A percentile compares a stretch with the other conserved stretches of the same genome.
phyloP scores from a whole-genome alignment of 2,329 filamentous ascomycete genomes.

The Aspergillus sp. region DNA sequence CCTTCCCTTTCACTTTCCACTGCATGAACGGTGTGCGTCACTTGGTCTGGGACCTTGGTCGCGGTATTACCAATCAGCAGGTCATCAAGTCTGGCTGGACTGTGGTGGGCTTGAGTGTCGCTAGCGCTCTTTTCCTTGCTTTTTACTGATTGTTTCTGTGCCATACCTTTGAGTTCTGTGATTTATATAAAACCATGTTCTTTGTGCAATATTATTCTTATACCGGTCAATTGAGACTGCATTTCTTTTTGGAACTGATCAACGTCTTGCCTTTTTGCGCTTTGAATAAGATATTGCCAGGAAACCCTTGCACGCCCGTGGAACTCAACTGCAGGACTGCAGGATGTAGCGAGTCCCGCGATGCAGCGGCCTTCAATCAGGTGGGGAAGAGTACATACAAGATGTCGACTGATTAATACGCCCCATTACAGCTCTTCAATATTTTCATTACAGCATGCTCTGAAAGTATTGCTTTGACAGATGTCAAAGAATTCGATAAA shows the following conservation, averaged over 20 bases:
- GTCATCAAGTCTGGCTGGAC: slow-evolving; percentile 66
- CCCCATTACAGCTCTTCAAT: too few species aligned
- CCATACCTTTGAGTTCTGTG: slow-evolving; percentile 33
- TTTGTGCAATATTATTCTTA: slow-evolving; percentile 23
- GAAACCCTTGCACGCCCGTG: background rate
- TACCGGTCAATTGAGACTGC: slow-evolving; percentile 22
- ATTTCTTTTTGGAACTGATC: slow-evolving; percentile 14
- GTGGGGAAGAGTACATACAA: background rate
- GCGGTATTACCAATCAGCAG: slow-evolving; percentile 61
- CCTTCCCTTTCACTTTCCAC: slow-evolving; percentile 69
- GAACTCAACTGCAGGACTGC: background rate
- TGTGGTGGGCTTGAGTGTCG: slow-evolving; percentile 57
- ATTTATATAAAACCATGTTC: slow-evolving; percentile 28
- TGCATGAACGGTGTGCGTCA: slow-evolving; percentile 68
- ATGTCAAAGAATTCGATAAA: background rate
- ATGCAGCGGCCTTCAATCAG: background rate
- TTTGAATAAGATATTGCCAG: background rate
- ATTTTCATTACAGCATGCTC: background rate
- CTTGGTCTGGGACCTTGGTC: slow-evolving; percentile 68
- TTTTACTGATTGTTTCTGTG: slow-evolving; percentile 38
- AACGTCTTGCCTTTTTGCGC: slow-evolving; percentile 5
- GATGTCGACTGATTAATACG: background rate
- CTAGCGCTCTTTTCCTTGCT: slow-evolving; percentile 50
- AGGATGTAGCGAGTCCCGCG: background rate
- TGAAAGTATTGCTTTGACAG: background rate